Conservation (phyloP, 2,329 filamentous ascomycete species). For the Cladosporium sp. region DNA sequence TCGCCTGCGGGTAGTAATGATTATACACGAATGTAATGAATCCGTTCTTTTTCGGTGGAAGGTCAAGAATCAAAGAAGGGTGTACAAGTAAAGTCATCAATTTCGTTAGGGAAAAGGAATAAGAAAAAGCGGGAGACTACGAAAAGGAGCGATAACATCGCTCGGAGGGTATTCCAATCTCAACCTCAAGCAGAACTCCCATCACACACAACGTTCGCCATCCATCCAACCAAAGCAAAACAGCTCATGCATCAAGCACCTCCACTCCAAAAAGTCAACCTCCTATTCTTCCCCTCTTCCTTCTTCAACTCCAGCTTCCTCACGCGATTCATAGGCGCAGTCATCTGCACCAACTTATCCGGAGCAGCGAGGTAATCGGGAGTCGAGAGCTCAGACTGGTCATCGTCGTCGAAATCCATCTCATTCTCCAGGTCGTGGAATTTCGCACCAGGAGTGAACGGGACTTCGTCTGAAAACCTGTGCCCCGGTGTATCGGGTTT, state of each 20-base stretch:
- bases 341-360: slow-evolving; percentile 29
- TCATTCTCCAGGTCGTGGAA: slow-evolving; percentile 25
- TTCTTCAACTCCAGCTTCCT: slow-evolving; percentile 26
- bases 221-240: slow-evolving; percentile 1
- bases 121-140: neutral
- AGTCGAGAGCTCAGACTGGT: slow-evolving; percentile 25
- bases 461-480: neutral
- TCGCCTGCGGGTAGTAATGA: too few relatives aligned
- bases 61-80: too few relatives aligned
- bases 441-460: slow-evolving; percentile 14
- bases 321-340: slow-evolving; percentile 31
- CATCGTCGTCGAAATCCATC: slow-evolving; percentile 21
- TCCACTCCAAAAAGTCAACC: slow-evolving; percentile 24
- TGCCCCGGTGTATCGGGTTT: slow-evolving; percentile 20
- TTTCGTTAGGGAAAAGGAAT: neutral
- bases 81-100: too few relatives aligned
- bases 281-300: slow-evolving; percentile 23
- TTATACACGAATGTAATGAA: too few relatives aligned
- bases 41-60: too few relatives aligned
- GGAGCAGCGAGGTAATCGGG: slow-evolving; percentile 28
- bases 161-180: slow-evolving; percentile 7
- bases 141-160: neutral
- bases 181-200: neutral
- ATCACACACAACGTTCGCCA: neutral
- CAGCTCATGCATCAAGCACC: neutral